A percentile compares a stretch with the other conserved stretches of the same genome.
Conservation (phyloP, 1,139 yeast species). For the Petasospora fabianii region DNA sequence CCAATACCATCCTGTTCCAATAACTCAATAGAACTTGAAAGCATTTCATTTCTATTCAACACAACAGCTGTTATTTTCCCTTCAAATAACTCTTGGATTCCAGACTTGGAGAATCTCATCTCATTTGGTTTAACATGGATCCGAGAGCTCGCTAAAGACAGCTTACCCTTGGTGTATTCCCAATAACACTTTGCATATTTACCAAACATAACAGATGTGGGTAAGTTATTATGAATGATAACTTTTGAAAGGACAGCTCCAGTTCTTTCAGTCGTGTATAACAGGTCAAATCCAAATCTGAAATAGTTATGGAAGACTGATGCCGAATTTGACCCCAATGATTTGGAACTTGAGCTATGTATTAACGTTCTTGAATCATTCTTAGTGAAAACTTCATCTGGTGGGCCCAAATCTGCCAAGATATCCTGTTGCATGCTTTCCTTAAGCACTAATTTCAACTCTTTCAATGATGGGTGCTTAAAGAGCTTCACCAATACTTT, state of each 20-base stretch:
- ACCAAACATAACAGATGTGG: constrained; percentile 41
- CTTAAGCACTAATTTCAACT: constrained; percentile 28
- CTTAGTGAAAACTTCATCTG: constrained; percentile 50
- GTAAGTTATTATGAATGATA: constrained; percentile 48
- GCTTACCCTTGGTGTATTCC: background rate
- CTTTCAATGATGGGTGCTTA: constrained; percentile 16
- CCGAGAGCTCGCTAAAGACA: background rate
- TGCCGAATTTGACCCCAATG: constrained; percentile 1
- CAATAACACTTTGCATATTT: constrained; percentile 38
- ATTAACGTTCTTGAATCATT: constrained; percentile 43
- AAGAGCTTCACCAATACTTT: constrained; percentile 30
- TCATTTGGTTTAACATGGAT: background rate
- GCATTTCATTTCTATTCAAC: constrained; percentile 40
- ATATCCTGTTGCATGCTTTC: constrained; percentile 48
- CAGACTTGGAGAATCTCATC: background rate
- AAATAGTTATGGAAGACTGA: constrained; percentile 50
- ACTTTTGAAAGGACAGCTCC: constrained; percentile 36
- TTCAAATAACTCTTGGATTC: background rate
- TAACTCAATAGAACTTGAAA: constrained; percentile 25
- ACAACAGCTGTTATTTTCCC: constrained; percentile 33
- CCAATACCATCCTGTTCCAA: constrained; percentile 6
- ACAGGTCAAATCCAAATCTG: constrained; percentile 48
- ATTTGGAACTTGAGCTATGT: constrained; percentile 30
- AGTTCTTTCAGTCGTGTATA: constrained; percentile 36
- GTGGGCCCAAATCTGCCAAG: constrained; percentile 48